Evolutionary conservation across 305 asterid species (phyloP).

Genomic region (Plantago coronopus): DNA sequence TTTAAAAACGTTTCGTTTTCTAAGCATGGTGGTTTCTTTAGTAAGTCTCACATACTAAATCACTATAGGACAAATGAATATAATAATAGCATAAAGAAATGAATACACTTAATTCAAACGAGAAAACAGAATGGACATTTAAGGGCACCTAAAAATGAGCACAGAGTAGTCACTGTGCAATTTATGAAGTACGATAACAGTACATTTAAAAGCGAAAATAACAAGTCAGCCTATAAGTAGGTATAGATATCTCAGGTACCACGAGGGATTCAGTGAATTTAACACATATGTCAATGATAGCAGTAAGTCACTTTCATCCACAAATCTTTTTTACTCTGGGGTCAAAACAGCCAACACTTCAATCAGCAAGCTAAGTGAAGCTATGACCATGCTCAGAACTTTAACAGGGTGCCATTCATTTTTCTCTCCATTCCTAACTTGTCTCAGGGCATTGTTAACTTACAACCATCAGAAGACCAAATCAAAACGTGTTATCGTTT

Average conservation of each 20-base stretch:
- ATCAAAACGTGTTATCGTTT: conserved; percentile 10
- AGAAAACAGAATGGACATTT: background rate
- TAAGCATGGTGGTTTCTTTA: background rate
- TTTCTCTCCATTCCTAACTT: conserved; percentile 11
- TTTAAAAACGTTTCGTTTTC: conserved; percentile 1
- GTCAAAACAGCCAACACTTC: conserved; percentile 29
- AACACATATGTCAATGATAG: conserved; percentile 25
- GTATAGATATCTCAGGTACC: conserved; percentile 23
- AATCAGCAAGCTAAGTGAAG: conserved; percentile 21
- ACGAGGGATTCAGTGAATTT: conserved; percentile 28
- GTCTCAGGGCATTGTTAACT: background rate
- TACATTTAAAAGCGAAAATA: conserved; percentile 13
- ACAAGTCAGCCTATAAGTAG: conserved; percentile 14
- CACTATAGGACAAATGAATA: background rate
- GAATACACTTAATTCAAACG: background rate
- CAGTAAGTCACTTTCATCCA: conserved; percentile 32
- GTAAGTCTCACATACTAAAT: background rate
- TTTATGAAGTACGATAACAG: conserved; percentile 7
- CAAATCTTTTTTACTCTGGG: conserved; percentile 22
- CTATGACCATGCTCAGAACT: conserved; percentile 10
- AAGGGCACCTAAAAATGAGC: background rate
- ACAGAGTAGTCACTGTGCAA: conserved; percentile 19
- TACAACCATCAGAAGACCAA: conserved; percentile 7
- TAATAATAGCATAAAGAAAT: too few species aligned
- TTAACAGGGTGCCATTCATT: conserved; percentile 30